Percentiles rank a stretch among this genome's conserved stretches.
Conservation (phyloP, 2,329 filamentous ascomycete species). For the Exophiala sp. region DNA sequence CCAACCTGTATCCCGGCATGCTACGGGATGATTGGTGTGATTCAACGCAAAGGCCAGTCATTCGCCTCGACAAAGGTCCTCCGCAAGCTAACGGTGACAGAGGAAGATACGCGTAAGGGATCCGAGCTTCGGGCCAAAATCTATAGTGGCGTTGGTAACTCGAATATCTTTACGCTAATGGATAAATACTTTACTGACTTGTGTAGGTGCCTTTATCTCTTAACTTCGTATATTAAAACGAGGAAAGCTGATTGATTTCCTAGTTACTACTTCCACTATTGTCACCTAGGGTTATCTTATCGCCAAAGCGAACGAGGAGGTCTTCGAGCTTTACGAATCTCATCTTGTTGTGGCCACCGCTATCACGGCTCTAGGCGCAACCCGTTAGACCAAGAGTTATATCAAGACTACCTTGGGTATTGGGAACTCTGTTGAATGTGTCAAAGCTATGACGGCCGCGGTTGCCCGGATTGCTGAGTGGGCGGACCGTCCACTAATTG, state of each 20-base stretch:
- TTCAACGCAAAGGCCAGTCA: slow-evolving; percentile 5
- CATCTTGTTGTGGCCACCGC: slow-evolving; percentile 11
- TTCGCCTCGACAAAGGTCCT: slow-evolving; percentile 2
- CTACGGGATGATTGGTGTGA: slow-evolving; percentile 12
- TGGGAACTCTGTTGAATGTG: not conserved
- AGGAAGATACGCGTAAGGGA: slow-evolving; percentile 2
- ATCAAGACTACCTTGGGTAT: slow-evolving; percentile 8
- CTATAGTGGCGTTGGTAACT: slow-evolving; percentile 5
- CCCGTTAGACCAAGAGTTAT: slow-evolving; percentile 13
- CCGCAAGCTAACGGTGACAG: not conserved
- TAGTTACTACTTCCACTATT: not conserved
- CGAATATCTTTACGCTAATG: slow-evolving; percentile 4
- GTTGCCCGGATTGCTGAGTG: slow-evolving; percentile 5
- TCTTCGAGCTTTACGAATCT: slow-evolving; percentile 5
- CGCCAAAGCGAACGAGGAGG: slow-evolving; percentile 11
- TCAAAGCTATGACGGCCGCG: slow-evolving; percentile 3
- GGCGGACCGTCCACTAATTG: not conserved
- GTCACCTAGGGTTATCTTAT: slow-evolving; percentile 11
- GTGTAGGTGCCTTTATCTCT: not conserved
- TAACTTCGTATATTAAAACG: not conserved
- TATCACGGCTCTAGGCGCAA: slow-evolving; percentile 12
- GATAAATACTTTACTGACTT: slow-evolving; percentile 4
- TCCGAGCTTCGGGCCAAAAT: not conserved
- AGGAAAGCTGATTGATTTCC: not conserved
- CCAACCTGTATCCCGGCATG: slow-evolving; percentile 11